A percentile compares a stretch with the other conserved stretches of the same genome.
These are phyloP conservation scores for Rutstroemia sp. DNA, from an alignment of 2,329 filamentous ascomycete genomes.

Conservation along the genomic window DNA sequence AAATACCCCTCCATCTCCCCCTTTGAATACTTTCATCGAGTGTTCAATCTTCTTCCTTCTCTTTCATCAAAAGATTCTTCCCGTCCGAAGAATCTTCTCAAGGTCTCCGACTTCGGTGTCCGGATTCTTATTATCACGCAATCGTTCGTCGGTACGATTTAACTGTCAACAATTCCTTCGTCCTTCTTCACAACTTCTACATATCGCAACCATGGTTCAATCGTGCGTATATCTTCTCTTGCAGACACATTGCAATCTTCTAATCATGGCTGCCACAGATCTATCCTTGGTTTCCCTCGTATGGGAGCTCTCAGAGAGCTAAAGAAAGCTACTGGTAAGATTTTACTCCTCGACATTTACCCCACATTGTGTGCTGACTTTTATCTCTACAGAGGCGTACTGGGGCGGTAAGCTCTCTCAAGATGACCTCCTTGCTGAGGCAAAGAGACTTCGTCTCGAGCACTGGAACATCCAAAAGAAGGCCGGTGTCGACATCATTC, in stretches of 20 bases:
- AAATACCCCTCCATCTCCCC: background rate
- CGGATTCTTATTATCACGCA: conserved; percentile 6
- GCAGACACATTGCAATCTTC: conserved; percentile 10
- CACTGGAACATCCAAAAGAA: conserved; percentile 99
- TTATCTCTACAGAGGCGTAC: conserved; percentile 60
- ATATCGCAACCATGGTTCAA: conserved; percentile 47
- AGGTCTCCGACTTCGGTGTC: conserved; percentile 7
- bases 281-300: conserved; percentile 96
- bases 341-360: background rate
- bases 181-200: conserved; percentile 6
- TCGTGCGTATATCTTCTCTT: conserved; percentile 38
- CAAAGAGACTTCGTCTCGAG: conserved; percentile 89
- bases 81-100: background rate
- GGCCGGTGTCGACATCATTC: conserved; percentile 94
- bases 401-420: conserved; percentile 94
- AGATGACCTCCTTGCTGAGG: conserved; percentile 84
- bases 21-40: background rate
- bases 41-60: background rate
- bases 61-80: background rate
- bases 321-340: conserved; percentile 80
- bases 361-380: conserved; percentile 9
- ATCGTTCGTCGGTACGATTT: background rate
- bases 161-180: background rate
- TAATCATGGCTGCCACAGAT: conserved; percentile 17
- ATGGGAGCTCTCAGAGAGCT: conserved; percentile 98